These are phyloP conservation scores for Typha latifolia DNA, from an alignment of 176 grass and related monocot species.

Conservation along the genomic window DNA sequence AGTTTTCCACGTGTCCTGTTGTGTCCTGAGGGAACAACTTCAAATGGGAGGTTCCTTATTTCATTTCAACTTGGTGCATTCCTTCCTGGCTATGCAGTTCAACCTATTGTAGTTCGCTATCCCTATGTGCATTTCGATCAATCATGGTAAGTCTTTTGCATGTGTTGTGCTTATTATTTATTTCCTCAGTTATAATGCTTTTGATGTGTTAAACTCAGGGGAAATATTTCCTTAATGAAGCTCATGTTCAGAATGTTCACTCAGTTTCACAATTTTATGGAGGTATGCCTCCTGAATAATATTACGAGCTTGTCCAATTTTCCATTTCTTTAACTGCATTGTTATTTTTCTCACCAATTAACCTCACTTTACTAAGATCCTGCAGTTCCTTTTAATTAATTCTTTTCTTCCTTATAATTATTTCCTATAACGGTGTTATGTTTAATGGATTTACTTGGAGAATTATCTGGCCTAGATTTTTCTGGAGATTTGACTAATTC, in stretches of 20 bases:
- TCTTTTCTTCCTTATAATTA: no score
- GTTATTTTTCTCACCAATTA: neutral
- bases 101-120: constrained; percentile 83
- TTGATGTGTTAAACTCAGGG: constrained; percentile 35
- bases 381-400: no score
- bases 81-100: constrained; percentile 67
- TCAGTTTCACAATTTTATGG: constrained; percentile 99
- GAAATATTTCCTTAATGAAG: constrained; percentile 65
- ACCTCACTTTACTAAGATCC: no score
- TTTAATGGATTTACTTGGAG: no score
- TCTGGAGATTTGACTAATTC: no score
- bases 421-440: no score
- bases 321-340: neutral
- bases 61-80: constrained; percentile 94
- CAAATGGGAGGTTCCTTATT: constrained; percentile 88
- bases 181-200: neutral
- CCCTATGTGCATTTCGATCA: constrained; percentile 96
- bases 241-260: constrained; percentile 99
- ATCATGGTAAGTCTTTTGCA: constrained; percentile 60
- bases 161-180: neutral
- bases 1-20: constrained; percentile 73
- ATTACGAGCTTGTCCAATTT: neutral
- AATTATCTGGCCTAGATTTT: no score
- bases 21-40: constrained; percentile 94
- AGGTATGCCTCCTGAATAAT: constrained; percentile 39